phyloP scores from a whole-genome alignment of 2,329 filamentous ascomycete genomes.

The Cryphonectria radicalis region DNA sequence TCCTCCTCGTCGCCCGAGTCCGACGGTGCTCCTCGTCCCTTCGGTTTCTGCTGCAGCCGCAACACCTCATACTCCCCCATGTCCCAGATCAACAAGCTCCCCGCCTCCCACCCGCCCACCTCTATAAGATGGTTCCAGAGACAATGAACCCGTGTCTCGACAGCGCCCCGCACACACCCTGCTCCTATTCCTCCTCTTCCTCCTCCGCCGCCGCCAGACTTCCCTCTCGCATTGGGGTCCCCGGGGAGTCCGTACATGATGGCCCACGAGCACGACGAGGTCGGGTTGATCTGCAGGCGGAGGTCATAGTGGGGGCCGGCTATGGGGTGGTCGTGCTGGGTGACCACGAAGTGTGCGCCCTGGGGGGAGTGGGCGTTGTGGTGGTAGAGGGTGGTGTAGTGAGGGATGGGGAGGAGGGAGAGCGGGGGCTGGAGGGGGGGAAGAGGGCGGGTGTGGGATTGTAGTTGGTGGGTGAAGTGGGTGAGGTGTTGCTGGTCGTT shows the following conservation, averaged over 20 bases:
- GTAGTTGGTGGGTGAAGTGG: constrained; percentile 44
- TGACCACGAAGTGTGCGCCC: constrained; percentile 67
- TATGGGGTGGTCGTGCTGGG: constrained; percentile 74
- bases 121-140: constrained; percentile 67
- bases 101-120: constrained; percentile 57
- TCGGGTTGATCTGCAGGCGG: constrained; percentile 69
- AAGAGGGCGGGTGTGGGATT: constrained; percentile 33
- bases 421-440: constrained; percentile 30
- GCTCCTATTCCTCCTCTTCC: constrained; percentile 34
- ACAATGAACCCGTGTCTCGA: constrained; percentile 65
- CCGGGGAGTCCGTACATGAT: constrained; percentile 67
- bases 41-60: constrained; percentile 35
- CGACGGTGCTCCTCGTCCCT: constrained; percentile 16
- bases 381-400: constrained; percentile 45
- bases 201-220: not conserved
- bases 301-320: constrained; percentile 73
- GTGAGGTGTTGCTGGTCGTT: constrained; percentile 37
- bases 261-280: constrained; percentile 68
- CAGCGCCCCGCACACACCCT: constrained; percentile 59
- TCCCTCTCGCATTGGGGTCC: constrained; percentile 53
- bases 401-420: constrained; percentile 41
- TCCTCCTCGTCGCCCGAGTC: constrained; percentile 33
- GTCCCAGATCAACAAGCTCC: constrained; percentile 66
- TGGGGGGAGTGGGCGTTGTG: constrained; percentile 36
- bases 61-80: constrained; percentile 60